Evolutionary conservation across 176 grass and related monocot genomes (phyloP), one percentile per base, ranked within the genome.

Genomic region (Guadua angustifolia): DNA sequence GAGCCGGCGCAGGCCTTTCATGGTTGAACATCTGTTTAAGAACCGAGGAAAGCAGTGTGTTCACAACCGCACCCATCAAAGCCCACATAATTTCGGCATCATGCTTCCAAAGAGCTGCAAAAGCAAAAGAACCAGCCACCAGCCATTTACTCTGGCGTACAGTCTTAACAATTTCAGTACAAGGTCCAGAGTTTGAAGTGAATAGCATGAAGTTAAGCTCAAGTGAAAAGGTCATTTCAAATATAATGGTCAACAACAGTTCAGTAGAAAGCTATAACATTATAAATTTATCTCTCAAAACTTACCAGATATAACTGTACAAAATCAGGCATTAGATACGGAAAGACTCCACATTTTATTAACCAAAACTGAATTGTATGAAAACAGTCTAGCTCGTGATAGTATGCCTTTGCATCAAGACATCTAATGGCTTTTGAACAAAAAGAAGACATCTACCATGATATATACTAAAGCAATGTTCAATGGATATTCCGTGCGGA

Each of bases 61-160:
- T 99, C 66, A 78, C 5, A 66, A 86, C 69, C 6, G 93, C 80
- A 58, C 96, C 91, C 39, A 80, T 83, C 74, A 87, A 73, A 77
- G 68, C 45, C 93, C 96, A 99, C 83, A 94, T 47, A 56, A 85
- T 87, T 81, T 90, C 91, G 52, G 81, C 83, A 79, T 95, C 96
- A 56, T 79, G 96, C 83, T 90, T 99, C 89, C 85, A 94, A 16
- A 94, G 36, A 78, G 88, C 86, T 69, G 78, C 58, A 71, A 92
- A 66, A 55, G 80, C 46, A 83, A 95, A 94, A 52, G 70, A 71
- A 83, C 60, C 83, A 49, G 89, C 22, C 66, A 94, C 86, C 63
- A 94, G 55, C 96, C 96, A 99, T 90, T 94, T 97, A 84, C 92
- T 94, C 95, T 94, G 90, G 75, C 2, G 33, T 58, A 80, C 36